These are phyloP conservation scores for Tetracladium maxilliforme DNA, from an alignment of 2,329 filamentous ascomycete genomes.

Conservation along the genomic window DNA sequence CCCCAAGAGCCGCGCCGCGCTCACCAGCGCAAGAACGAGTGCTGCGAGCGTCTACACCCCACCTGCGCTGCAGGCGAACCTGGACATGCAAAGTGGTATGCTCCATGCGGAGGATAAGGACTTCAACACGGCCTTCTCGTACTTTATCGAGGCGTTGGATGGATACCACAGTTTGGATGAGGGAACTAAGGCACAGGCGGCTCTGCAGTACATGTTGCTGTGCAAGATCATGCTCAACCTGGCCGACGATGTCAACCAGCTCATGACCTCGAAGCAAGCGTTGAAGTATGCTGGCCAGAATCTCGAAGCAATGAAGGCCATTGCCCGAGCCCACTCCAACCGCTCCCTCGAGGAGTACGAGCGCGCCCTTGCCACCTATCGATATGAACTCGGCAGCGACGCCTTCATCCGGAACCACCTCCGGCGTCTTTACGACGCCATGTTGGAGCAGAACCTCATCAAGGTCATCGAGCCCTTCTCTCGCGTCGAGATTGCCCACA, in stretches of 20 bases:
- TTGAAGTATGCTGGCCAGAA: slow-evolving; percentile 92
- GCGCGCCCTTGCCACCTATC: slow-evolving; percentile 75
- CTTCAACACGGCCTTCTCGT: slow-evolving; percentile 97
- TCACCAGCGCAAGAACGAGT: slow-evolving; percentile 87
- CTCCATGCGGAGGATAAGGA: slow-evolving; percentile 97
- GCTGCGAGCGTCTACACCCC: slow-evolving; percentile 96
- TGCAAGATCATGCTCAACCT: slow-evolving; percentile 99
- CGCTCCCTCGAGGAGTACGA: slow-evolving; percentile 96
- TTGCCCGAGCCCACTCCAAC: slow-evolving; percentile 88
- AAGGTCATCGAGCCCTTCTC: slow-evolving; percentile 99
- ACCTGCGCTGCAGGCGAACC: slow-evolving; percentile 81
- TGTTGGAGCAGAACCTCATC: slow-evolving; percentile 98
- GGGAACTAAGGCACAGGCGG: slow-evolving; percentile 77
- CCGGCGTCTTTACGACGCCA: slow-evolving; percentile 88
- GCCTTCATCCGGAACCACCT: slow-evolving; percentile 96
- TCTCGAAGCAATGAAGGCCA: slow-evolving; percentile 97
- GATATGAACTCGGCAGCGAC: slow-evolving; percentile 86
- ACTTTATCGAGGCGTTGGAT: slow-evolving; percentile 98
- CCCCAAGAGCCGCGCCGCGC: slow-evolving; percentile 83
- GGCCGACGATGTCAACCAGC: slow-evolving; percentile 85
- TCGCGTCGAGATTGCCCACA: slow-evolving; percentile 89
- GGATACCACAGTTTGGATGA: slow-evolving; percentile 93
- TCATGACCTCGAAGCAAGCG: slow-evolving; percentile 93
- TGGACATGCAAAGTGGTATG: slow-evolving; percentile 99
- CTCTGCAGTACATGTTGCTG: slow-evolving; percentile 96